Evolutionary conservation across 768 basidiomycete genomes (phyloP), one percentile per base, ranked within the genome.

Genomic region (Lentinula boryana): DNA sequence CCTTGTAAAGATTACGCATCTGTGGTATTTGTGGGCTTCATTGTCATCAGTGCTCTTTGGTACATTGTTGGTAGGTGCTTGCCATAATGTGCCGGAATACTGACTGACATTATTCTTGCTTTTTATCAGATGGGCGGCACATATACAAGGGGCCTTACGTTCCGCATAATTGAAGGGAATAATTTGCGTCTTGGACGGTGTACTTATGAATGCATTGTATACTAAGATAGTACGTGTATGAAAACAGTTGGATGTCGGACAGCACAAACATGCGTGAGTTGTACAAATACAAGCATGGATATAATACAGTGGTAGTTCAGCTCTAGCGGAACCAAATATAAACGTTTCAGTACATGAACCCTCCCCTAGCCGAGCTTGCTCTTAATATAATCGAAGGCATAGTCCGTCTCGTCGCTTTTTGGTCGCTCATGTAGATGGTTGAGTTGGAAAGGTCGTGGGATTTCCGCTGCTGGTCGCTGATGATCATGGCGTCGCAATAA

Each of bases 331-430:
- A n/a, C 40, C 23, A 38, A 44, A 10, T 56, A 1, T 33, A 43
- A 1, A 32, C 15, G 3, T 15, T 32, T 9, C 55, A 44, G 2
- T 13, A 32, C 1, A 16, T 2, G 6, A 53, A 36, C 2, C 23
- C 55, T 18, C 5, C n/a, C 23, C 36, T 49, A 60, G 13, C 58
- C 31, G 2, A 60, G 36, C 16, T 60, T 60, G 31, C 58, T 52
- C 21, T 60, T 52, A 23, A 60, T 50, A 41, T 60, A 60, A 27
- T 60, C 31, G 10, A 60, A 41, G 9, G 23, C 40, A 18, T 60
- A 40, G 15, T 60, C 58, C 15, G 58, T 49, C 21, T 60, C 44
- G 35, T 40, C 38, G 5, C 12, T 10, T 27, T 52, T 16, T 12
- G 58, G 58, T 27, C 32, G 48, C 38, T 52, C 49, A 10, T 40